phyloP scores from a whole-genome alignment of 1,284 basidiomycete genomes.

The Pascua guehoae region DNA sequence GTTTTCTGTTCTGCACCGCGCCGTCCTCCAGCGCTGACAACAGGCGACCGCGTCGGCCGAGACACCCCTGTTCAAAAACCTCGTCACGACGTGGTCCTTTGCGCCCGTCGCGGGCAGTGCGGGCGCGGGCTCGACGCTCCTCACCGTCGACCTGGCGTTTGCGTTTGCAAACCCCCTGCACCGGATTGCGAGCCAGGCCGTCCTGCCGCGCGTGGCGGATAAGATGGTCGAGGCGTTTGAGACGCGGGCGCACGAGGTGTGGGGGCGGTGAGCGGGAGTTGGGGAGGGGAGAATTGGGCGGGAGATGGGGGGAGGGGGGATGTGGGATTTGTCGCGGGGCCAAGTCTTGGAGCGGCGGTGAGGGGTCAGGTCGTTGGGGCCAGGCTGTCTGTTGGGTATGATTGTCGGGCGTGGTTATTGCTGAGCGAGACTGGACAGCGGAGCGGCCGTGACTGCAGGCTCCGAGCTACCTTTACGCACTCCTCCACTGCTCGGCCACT shows the following conservation, averaged over 20 bases:
- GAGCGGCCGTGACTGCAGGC: too few relatives aligned
- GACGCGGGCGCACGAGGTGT: constrained; percentile 68
- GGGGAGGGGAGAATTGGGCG: too few relatives aligned
- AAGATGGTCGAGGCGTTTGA: constrained; percentile 93
- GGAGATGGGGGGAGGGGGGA: too few relatives aligned
- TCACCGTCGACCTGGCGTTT: constrained; percentile 77
- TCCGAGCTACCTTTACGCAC: too few relatives aligned
- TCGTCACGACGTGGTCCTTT: constrained; percentile 65
- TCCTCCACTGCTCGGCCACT: too few relatives aligned
- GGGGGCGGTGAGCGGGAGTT: constrained; percentile 51
- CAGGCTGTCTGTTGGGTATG: too few relatives aligned
- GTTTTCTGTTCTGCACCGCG: too few relatives aligned
- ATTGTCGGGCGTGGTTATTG: too few relatives aligned
- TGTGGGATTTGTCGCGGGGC: too few relatives aligned
- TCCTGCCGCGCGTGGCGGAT: constrained; percentile 80
- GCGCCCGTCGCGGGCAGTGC: constrained; percentile 4
- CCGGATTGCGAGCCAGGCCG: constrained; percentile 71
- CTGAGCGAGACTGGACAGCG: too few relatives aligned
- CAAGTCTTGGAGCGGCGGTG: too few relatives aligned
- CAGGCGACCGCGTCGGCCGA: constrained; percentile 70
- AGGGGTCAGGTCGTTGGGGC: too few relatives aligned
- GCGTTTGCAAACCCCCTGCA: constrained; percentile 84
- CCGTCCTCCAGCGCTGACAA: constrained; percentile 5
- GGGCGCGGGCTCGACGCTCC: constrained; percentile 57
- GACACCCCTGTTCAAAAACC: constrained; percentile 78